phyloP scores from a whole-genome alignment of 495 filamentous ascomycete genomes.

The Schizothecium vesticola region DNA sequence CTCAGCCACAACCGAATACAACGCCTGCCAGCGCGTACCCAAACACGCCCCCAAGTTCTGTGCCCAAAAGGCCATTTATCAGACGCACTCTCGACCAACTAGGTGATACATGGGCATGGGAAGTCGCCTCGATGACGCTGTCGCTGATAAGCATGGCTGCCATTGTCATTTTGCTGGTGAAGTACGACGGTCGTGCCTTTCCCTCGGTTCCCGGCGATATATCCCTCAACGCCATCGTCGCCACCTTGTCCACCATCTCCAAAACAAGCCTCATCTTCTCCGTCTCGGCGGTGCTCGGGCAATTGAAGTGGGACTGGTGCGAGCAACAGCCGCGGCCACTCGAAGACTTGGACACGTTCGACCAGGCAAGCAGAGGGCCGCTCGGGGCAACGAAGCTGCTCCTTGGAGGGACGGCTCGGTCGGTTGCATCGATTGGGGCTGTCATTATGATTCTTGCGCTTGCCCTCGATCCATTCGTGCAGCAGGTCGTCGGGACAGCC shows the following conservation, averaged over 20 bases:
- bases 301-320: constrained; percentile 1
- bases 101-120: no score
- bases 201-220: background rate
- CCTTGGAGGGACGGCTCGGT: background rate
- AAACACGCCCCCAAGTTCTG: no score
- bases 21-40: no score
- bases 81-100: no score
- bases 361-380: background rate
- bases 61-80: no score
- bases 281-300: background rate
- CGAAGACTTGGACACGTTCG: background rate
- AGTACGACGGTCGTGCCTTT: background rate
- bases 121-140: background rate
- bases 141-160: background rate
- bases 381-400: background rate
- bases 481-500: background rate
- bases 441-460: background rate
- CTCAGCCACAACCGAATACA: no score
- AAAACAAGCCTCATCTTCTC: background rate
- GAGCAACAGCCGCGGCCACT: background rate
- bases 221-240: background rate
- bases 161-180: no score
- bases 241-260: background rate
- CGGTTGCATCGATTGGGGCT: background rate
- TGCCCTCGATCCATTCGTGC: background rate